phyloP scores from a whole-genome alignment of 768 basidiomycete genomes.

The Fibroporia radiculosa region DNA sequence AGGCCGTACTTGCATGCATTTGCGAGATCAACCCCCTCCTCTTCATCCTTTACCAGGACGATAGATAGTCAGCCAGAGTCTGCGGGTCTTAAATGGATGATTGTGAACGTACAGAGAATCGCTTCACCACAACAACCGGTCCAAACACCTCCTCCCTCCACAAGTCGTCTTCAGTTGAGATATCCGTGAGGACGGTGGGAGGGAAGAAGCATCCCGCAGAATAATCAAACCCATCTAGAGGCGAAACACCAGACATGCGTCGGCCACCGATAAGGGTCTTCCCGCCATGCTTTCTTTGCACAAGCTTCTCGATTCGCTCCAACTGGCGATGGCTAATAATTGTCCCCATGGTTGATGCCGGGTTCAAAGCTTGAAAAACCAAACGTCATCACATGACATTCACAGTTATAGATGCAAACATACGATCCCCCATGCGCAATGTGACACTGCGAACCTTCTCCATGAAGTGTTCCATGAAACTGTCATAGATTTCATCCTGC shows the following conservation, averaged over 20 bases:
- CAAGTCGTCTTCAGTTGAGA: conserved; percentile 49
- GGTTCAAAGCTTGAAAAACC: conserved; percentile 50
- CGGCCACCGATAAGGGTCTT: conserved; percentile 56
- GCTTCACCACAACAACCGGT: conserved; percentile 68
- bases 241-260: conserved; percentile 53
- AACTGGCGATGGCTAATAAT: conserved; percentile 66
- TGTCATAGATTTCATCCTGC: conserved; percentile 60
- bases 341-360: conserved; percentile 69
- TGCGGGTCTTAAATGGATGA: background rate
- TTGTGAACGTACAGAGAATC: conserved; percentile 34
- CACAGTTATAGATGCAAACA: conserved; percentile 2
- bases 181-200: conserved; percentile 65
- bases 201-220: conserved; percentile 69
- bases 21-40: conserved; percentile 59
- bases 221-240: conserved; percentile 67
- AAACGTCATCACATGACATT: background rate
- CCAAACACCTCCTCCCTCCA: conserved; percentile 87
- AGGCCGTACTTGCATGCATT: conserved; percentile 76
- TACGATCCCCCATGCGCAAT: conserved; percentile 72
- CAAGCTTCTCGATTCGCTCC: conserved; percentile 51
- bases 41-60: conserved; percentile 34
- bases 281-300: conserved; percentile 36
- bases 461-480: conserved; percentile 55
- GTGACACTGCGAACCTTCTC: conserved; percentile 56
- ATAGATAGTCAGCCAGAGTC: conserved; percentile 15